Evolutionary conservation across 805 yeast genomes (phyloP).

Genomic region (Yamadazyma endophytica): DNA sequence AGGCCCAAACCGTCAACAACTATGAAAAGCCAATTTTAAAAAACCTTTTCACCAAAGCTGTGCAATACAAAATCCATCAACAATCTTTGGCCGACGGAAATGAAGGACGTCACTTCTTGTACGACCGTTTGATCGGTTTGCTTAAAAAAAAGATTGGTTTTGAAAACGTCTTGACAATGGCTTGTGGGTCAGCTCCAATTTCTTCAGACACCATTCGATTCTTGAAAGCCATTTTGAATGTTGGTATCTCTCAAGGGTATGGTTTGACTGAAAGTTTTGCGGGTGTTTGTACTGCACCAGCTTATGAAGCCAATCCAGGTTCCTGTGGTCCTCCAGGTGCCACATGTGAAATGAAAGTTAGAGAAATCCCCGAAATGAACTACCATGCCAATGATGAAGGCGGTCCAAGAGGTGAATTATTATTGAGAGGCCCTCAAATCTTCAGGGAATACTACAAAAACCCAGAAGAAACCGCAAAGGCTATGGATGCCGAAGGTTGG

Average conservation of each 20-base stretch:
- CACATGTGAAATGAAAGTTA: slow-evolving; percentile 49
- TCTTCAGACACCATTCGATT: slow-evolving; percentile 57
- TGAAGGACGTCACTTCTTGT: slow-evolving; percentile 29
- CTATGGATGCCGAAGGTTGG: slow-evolving; percentile 50
- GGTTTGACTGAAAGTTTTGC: slow-evolving; percentile 69
- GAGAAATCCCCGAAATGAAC: slow-evolving; percentile 66
- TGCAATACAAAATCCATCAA: slow-evolving; percentile 17
- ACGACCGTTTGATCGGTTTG: slow-evolving; percentile 22
- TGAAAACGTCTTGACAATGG: slow-evolving; percentile 20
- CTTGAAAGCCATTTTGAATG: slow-evolving; percentile 54
- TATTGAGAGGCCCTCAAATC: slow-evolving; percentile 55
- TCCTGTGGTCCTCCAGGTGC: slow-evolving; percentile 43
- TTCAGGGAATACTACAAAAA: slow-evolving; percentile 51
- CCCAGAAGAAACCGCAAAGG: slow-evolving; percentile 42
- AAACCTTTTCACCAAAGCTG: slow-evolving; percentile 18
- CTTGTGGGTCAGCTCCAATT: slow-evolving; percentile 67
- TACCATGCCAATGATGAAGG: slow-evolving; percentile 28
- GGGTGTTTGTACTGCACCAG: slow-evolving; percentile 40
- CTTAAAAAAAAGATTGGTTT: slow-evolving; percentile 38
- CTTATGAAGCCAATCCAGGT: slow-evolving; percentile 40
- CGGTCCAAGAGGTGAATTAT: slow-evolving; percentile 48
- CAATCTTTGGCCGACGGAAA: slow-evolving; percentile 38
- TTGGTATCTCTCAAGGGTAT: slow-evolving; percentile 63
- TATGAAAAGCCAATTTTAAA: slow-evolving; percentile 19
- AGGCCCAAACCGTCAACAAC: slow-evolving; percentile 21